Evolutionary conservation across 148 eudicot species (phyloP).

Genomic region (Chenopodium quinoa): DNA sequence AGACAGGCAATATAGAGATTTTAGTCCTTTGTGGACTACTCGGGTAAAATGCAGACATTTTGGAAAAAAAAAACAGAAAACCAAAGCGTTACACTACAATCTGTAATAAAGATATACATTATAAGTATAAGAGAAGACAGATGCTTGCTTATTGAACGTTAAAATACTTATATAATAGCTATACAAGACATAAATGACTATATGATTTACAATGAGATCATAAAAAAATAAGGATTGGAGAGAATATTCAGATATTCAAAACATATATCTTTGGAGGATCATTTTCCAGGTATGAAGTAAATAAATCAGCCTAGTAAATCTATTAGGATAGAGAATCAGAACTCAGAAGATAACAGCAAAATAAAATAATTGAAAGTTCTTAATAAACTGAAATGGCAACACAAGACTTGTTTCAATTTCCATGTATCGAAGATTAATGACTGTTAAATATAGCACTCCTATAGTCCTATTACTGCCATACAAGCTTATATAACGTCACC

Average conservation of each 20-base stretch:
- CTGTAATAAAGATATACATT: background rate
- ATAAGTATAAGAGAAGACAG: background rate
- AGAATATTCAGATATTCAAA: background rate
- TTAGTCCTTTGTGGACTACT: background rate
- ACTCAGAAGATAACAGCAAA: background rate
- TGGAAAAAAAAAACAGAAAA: too few relatives aligned
- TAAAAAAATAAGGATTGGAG: background rate
- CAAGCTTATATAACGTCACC: background rate
- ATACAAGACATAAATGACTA: background rate
- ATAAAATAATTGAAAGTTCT: slow-evolving; percentile 5
- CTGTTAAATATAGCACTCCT: background rate
- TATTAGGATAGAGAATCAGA: background rate
- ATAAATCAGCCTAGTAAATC: background rate
- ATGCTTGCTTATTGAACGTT: background rate
- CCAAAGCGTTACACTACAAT: background rate
- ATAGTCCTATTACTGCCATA: background rate
- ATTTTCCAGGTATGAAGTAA: background rate
- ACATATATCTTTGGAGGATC: background rate
- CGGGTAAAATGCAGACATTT: background rate
- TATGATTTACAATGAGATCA: background rate
- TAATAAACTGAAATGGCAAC: background rate
- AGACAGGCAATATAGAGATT: background rate
- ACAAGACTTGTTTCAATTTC: background rate
- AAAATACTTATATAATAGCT: background rate
- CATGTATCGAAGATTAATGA: background rate